phyloP scores from a whole-genome alignment of 164 flowering plant genomes.

The Vitis rotundifolia region DNA sequence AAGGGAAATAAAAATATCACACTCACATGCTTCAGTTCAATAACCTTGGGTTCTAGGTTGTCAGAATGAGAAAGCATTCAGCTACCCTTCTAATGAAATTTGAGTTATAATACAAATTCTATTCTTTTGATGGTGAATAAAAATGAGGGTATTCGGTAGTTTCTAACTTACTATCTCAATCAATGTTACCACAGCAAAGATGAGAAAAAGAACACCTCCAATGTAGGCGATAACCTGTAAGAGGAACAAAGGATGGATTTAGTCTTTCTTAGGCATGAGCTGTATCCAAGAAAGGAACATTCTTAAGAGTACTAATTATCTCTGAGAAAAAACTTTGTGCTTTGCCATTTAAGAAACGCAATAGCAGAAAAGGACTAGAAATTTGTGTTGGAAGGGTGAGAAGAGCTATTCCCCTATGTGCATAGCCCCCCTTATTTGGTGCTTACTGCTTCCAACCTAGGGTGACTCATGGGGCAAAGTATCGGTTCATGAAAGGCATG shows the following conservation, averaged over 20 bases:
- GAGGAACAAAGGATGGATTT: constrained; percentile 5
- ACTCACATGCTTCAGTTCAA: too few species aligned
- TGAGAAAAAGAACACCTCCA: constrained; percentile 89
- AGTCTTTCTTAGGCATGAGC: neutral
- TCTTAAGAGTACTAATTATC: neutral
- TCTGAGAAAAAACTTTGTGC: too few species aligned
- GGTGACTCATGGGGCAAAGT: too few species aligned
- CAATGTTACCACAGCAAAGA: constrained; percentile 79
- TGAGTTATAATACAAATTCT: neutral
- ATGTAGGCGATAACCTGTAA: constrained; percentile 69
- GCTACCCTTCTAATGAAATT: neutral
- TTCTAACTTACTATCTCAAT: constrained; percentile 61
- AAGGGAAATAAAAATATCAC: too few species aligned
- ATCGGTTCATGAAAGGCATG: too few species aligned
- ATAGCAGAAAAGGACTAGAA: too few species aligned
- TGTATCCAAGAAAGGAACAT: neutral
- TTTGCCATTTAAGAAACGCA: too few species aligned
- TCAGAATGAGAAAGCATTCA: neutral
- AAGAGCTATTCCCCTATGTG: too few species aligned
- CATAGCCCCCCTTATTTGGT: too few species aligned
- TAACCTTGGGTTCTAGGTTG: too few species aligned
- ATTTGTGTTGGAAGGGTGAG: too few species aligned
- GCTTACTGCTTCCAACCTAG: too few species aligned
- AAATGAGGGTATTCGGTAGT: neutral
- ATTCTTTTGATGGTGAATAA: neutral